Conservation (phyloP, 2,329 filamentous ascomycete species). For the Botrytis paeoniae region DNA sequence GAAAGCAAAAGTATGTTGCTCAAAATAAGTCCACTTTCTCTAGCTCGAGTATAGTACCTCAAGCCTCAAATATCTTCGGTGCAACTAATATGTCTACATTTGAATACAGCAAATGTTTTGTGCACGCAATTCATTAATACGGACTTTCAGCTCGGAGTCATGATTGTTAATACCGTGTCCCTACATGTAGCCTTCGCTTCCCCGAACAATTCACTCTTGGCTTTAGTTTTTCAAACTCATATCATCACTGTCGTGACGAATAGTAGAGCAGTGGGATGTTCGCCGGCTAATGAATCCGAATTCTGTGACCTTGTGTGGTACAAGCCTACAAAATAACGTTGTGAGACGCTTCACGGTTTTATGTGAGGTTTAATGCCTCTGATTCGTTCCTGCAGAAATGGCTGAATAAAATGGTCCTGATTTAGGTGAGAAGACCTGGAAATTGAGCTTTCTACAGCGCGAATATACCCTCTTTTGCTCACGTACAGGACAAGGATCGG, state of each 20-base stretch:
- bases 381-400: neutral
- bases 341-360: conserved; percentile 2
- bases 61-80: neutral
- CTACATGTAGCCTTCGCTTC: neutral
- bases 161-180: neutral
- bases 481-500: neutral
- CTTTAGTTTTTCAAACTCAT: neutral
- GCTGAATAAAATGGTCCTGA: neutral
- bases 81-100: neutral
- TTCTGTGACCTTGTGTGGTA: neutral
- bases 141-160: neutral
- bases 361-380: neutral
- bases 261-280: neutral
- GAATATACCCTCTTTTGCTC: neutral
- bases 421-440: neutral
- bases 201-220: neutral
- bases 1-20: neutral
- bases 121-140: neutral
- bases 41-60: neutral
- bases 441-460: neutral
- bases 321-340: neutral
- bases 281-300: neutral
- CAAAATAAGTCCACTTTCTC: neutral
- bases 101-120: neutral
- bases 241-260: neutral